A percentile compares a stretch with the other conserved stretches of the same genome.
phyloP scores from a whole-genome alignment of 257 asterid genomes.

The Scutellaria galericulata region DNA sequence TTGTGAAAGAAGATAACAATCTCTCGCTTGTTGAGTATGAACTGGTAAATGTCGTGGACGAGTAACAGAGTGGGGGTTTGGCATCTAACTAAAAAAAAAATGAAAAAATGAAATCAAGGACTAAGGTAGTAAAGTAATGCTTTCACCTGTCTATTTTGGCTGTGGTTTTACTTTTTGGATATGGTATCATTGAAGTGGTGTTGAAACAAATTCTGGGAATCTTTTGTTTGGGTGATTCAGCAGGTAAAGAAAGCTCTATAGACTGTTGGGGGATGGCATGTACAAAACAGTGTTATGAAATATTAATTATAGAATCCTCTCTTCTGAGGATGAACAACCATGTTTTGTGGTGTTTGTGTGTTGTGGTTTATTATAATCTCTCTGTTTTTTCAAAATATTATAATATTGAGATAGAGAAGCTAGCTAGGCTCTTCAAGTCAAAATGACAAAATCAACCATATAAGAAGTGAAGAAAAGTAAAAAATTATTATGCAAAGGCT shows the following conservation, averaged over 20 bases:
- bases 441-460: not conserved
- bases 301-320: not conserved
- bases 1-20: conserved; percentile 65
- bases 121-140: not conserved
- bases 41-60: conserved; percentile 56
- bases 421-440: conserved; percentile 14
- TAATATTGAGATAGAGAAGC: too few relatives aligned
- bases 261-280: conserved; percentile 24
- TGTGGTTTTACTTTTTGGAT: not conserved
- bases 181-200: conserved; percentile 1
- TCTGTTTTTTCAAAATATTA: not conserved
- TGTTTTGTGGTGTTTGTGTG: not conserved
- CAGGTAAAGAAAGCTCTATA: conserved; percentile 24
- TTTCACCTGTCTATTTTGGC: conserved; percentile 26
- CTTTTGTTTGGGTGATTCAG: conserved; percentile 25
- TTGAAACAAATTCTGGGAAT: not conserved
- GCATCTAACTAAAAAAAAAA: conserved; percentile 14
- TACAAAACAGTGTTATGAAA: conserved; percentile 28
- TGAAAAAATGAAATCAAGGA: conserved; percentile 37
- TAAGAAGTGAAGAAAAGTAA: not conserved
- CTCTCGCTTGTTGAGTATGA: conserved; percentile 71
- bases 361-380: not conserved
- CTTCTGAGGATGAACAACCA: not conserved
- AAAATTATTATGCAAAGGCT: not conserved
- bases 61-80: not conserved